Conservation (phyloP, 2,329 filamentous ascomycete species). For the Zymoseptoria tritici region DNA sequence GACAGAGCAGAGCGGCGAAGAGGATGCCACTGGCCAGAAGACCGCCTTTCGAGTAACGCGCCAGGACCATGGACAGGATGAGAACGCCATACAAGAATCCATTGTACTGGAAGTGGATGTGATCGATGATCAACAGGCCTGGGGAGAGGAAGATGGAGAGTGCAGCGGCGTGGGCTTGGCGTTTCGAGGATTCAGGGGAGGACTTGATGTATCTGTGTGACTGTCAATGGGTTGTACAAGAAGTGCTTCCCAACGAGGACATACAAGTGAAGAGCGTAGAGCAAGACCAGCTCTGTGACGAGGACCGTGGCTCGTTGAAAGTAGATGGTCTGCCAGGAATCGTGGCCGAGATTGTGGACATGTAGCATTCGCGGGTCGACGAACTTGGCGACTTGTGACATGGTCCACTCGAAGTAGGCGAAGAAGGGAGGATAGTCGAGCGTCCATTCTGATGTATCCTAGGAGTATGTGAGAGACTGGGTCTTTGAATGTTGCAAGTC, state of each 20-base stretch:
- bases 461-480: slow-evolving; percentile 12
- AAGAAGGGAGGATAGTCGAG: slow-evolving; percentile 98
- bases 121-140: slow-evolving; percentile 91
- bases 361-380: slow-evolving; percentile 75
- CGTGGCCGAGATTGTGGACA: slow-evolving; percentile 73
- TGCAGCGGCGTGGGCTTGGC: slow-evolving; percentile 74
- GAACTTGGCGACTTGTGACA: slow-evolving; percentile 72
- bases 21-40: slow-evolving; percentile 70
- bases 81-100: slow-evolving; percentile 90
- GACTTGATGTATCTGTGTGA: slow-evolving; percentile 63
- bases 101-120: slow-evolving; percentile 99
- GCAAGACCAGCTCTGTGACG: slow-evolving; percentile 70
- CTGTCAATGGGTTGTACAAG: slow-evolving; percentile 1
- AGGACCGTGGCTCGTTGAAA: slow-evolving; percentile 91
- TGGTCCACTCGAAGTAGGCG: slow-evolving; percentile 88
- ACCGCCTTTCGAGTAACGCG: slow-evolving; percentile 61
- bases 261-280: slow-evolving; percentile 73
- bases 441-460: slow-evolving; percentile 97
- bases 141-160: slow-evolving; percentile 87
- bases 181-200: slow-evolving; percentile 56
- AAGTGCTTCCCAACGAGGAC: slow-evolving; percentile 10
- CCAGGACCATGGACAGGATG: slow-evolving; percentile 76
- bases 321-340: slow-evolving; percentile 88
- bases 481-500: background rate
- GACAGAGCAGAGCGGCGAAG: slow-evolving; percentile 78